phyloP scores from a whole-genome alignment of 2,329 filamentous ascomycete genomes.

The Alternaria sp. region DNA sequence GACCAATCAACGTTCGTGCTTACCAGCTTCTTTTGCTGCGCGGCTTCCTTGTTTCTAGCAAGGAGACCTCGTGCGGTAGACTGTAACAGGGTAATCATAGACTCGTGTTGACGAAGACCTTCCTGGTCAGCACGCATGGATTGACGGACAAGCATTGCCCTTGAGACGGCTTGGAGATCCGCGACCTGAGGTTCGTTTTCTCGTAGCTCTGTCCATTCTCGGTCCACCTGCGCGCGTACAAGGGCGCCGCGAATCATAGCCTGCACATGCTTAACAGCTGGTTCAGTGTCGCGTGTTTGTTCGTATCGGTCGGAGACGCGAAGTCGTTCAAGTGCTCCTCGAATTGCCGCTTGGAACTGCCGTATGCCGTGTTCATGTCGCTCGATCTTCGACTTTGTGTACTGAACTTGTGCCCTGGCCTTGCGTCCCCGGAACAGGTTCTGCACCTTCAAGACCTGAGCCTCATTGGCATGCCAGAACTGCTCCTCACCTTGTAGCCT shows the following conservation, averaged over 20 bases:
- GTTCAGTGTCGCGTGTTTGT: constrained; percentile 69
- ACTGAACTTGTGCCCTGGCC: constrained; percentile 55
- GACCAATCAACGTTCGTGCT: constrained; percentile 53
- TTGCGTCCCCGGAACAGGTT: constrained; percentile 77
- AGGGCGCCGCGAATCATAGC: constrained; percentile 71
- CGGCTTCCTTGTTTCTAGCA: constrained; percentile 52
- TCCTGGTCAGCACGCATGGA: constrained; percentile 46
- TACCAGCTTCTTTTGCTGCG: constrained; percentile 53
- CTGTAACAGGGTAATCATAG: constrained; percentile 65
- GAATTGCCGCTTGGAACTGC: constrained; percentile 66
- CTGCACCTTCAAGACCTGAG: constrained; percentile 79
- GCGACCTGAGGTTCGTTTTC: constrained; percentile 60
- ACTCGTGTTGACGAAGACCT: constrained; percentile 49
- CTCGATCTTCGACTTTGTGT: constrained; percentile 58
- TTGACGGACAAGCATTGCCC: constrained; percentile 54
- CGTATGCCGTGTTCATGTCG: constrained; percentile 56
- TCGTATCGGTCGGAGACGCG: constrained; percentile 63
- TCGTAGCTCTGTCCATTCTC: constrained; percentile 43
- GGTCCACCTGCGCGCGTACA: constrained; percentile 64
- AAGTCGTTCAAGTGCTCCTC: constrained; percentile 56
- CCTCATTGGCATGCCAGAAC: constrained; percentile 74
- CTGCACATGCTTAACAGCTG: constrained; percentile 62
- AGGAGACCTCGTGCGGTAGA: constrained; percentile 66
- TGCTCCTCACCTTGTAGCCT: constrained; percentile 69
- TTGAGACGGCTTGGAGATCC: constrained; percentile 52